phyloP scores from a whole-genome alignment of 495 filamentous ascomycete genomes.

The Glonium stellatum region DNA sequence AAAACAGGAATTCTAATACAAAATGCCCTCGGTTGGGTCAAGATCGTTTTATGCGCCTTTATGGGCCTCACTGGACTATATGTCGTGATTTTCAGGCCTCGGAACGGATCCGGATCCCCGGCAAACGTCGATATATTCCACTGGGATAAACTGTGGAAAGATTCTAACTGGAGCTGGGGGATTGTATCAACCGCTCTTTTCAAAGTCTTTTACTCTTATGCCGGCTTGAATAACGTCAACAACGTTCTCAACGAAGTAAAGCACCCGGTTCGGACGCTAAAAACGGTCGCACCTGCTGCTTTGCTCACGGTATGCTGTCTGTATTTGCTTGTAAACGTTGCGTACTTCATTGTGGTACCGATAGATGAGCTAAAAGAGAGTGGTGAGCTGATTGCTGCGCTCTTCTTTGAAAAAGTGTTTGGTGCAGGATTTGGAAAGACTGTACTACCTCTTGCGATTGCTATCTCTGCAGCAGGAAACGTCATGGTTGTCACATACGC shows the following conservation, averaged over 20 bases:
- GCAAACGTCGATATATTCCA: constrained; percentile 12
- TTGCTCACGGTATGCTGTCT: constrained; percentile 54
- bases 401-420: constrained; percentile 64
- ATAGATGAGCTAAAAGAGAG: constrained; percentile 61
- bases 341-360: constrained; percentile 63
- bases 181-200: constrained; percentile 57
- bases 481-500: constrained; percentile 70
- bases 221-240: constrained; percentile 61
- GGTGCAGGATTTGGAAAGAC: constrained; percentile 49
- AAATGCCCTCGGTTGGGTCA: constrained; percentile 32
- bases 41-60: constrained; percentile 36
- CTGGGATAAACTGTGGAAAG: constrained; percentile 42
- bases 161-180: constrained; percentile 50
- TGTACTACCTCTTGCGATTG: constrained; percentile 58
- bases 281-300: constrained; percentile 54
- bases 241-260: constrained; percentile 74
- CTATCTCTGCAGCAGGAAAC: constrained; percentile 62
- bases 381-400: constrained; percentile 59
- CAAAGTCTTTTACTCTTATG: constrained; percentile 68
- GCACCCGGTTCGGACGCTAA: constrained; percentile 59
- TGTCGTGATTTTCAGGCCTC: constrained; percentile 25
- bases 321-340: constrained; percentile 63
- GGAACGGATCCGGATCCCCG: not conserved
- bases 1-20: constrained; percentile 29
- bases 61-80: constrained; percentile 40